Conservation (phyloP, 2,329 filamentous ascomycete genomes). For the Colletotrichum sublineola region DNA sequence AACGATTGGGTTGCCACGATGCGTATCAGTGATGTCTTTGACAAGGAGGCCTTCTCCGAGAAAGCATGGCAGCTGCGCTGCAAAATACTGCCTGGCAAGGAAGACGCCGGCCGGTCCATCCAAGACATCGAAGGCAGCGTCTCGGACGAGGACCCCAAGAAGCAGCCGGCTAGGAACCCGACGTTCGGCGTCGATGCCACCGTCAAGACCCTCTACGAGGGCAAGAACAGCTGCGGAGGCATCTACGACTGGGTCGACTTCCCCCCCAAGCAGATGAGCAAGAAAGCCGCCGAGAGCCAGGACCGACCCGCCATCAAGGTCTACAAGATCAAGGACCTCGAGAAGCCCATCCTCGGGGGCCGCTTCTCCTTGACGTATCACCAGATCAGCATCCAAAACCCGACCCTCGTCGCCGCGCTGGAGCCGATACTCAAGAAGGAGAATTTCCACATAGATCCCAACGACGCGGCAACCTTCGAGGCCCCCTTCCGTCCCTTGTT, state of each 20-base stretch:
- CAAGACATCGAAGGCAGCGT: constrained; percentile 38
- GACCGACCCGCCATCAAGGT: constrained; percentile 59
- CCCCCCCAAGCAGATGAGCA: constrained; percentile 58
- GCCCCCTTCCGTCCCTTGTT: constrained; percentile 58
- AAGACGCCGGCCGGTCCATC: constrained; percentile 40
- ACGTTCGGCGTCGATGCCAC: constrained; percentile 48
- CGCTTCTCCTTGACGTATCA: constrained; percentile 56
- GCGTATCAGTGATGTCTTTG: constrained; percentile 6
- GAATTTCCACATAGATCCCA: constrained; percentile 54
- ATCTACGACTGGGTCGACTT: constrained; percentile 56
- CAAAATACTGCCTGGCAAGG: constrained; percentile 47
- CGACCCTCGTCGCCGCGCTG: constrained; percentile 56
- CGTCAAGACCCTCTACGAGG: constrained; percentile 58
- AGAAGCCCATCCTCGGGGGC: constrained; percentile 56
- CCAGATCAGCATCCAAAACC: constrained; percentile 59
- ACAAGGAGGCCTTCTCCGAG: constrained; percentile 45
- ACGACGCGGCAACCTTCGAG: constrained; percentile 53
- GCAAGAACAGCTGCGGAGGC: constrained; percentile 45
- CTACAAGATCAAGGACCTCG: constrained; percentile 60
- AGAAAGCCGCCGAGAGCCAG: constrained; percentile 52
- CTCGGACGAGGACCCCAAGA: constrained; percentile 37
- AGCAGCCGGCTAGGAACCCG: constrained; percentile 29
- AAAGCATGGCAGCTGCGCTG: constrained; percentile 51
- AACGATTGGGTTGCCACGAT: not conserved
- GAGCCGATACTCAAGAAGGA: constrained; percentile 59